Percentiles rank a stretch among this genome's conserved stretches.
Evolutionary conservation across 2,329 filamentous ascomycete genomes (phyloP).

Genomic region (Aureobasidium sp.): DNA sequence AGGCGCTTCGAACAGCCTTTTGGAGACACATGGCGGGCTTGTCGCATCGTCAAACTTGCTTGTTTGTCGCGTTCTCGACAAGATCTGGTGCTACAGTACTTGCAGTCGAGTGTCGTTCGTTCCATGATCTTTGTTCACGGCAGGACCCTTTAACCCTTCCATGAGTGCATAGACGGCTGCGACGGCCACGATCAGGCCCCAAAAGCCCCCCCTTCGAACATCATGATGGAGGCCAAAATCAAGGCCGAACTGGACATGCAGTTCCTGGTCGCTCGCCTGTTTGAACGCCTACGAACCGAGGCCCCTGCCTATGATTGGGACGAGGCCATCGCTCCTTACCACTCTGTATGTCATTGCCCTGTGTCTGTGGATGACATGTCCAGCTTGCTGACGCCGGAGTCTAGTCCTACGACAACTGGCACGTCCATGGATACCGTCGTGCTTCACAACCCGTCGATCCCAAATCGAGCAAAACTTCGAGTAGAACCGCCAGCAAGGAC

Average conservation of each 20-base stretch:
- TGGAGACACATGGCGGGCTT: not conserved
- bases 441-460: slow-evolving; percentile 20
- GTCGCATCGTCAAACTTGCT: slow-evolving; percentile 2
- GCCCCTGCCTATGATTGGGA: slow-evolving; percentile 30
- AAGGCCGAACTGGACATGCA: slow-evolving; percentile 15
- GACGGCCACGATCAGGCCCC: slow-evolving; percentile 5
- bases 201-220: not conserved
- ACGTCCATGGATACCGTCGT: slow-evolving; percentile 35
- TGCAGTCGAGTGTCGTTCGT: not conserved
- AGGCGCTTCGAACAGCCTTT: not conserved
- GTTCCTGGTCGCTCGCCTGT: slow-evolving; percentile 21
- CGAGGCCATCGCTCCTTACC: slow-evolving; percentile 35
- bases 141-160: not conserved
- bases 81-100: not conserved
- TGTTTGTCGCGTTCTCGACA: not conserved
- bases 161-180: slow-evolving; percentile 3
- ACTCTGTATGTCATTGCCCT: slow-evolving; percentile 29
- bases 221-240: slow-evolving; percentile 15
- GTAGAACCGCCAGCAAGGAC: slow-evolving; percentile 7
- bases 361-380: not conserved
- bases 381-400: not conserved
- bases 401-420: slow-evolving; percentile 84
- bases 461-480: slow-evolving; percentile 6
- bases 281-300: slow-evolving; percentile 27
- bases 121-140: not conserved